Conservation (phyloP, 108 stramenopile genomes). For the Mayamaea pseudoterrestris region DNA sequence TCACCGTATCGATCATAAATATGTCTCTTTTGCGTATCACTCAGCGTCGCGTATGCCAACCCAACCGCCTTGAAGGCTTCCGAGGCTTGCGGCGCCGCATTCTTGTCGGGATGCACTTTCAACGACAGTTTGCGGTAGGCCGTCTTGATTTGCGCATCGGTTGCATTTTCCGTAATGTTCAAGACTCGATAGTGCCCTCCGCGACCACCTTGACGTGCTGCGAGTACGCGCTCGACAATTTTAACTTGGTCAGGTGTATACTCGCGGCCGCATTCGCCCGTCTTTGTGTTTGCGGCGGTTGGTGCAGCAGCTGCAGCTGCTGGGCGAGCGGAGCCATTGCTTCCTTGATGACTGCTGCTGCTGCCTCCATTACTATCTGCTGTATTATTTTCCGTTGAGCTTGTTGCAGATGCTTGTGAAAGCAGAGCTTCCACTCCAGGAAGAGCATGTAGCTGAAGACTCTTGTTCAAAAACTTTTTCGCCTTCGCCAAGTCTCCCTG, state of each 20-base stretch:
- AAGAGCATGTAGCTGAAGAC: slow-evolving; percentile 72
- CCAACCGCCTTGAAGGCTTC: slow-evolving; percentile 93
- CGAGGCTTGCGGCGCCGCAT: slow-evolving; percentile 80
- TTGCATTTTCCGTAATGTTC: slow-evolving; percentile 35
- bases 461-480: slow-evolving; percentile 81
- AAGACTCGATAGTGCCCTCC: slow-evolving; percentile 85
- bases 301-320: no score
- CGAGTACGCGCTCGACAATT: slow-evolving; percentile 51
- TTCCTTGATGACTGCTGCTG: neutral
- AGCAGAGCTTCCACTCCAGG: slow-evolving; percentile 83
- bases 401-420: slow-evolving; percentile 49
- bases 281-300: neutral
- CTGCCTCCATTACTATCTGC: neutral
- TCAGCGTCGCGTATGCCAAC: slow-evolving; percentile 78
- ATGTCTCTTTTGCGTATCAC: slow-evolving; percentile 72
- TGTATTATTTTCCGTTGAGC: slow-evolving; percentile 20
- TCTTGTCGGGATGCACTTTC: slow-evolving; percentile 89
- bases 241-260: slow-evolving; percentile 58
- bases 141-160: slow-evolving; percentile 74
- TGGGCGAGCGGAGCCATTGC: no score
- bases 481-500: slow-evolving; percentile 60
- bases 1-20: slow-evolving; percentile 87
- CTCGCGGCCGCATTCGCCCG: slow-evolving; percentile 18
- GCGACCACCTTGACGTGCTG: slow-evolving; percentile 58
- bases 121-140: slow-evolving; percentile 83